These are phyloP conservation scores for Trichoderma citrinoviride DNA, from an alignment of 2,329 filamentous ascomycete species.

Conservation along the genomic window DNA sequence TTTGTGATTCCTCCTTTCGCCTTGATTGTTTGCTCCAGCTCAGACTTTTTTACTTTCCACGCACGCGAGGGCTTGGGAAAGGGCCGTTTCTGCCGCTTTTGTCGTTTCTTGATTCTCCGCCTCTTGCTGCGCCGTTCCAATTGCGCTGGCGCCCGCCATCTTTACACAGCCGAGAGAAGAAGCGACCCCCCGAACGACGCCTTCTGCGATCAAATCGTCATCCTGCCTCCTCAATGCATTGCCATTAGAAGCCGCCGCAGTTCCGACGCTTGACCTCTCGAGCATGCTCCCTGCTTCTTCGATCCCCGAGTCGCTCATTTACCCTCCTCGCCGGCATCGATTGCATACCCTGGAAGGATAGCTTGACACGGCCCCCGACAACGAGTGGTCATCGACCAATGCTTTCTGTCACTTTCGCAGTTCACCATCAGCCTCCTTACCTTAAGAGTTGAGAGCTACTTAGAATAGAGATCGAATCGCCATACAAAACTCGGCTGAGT, in stretches of 20 bases:
- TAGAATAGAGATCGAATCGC: slow-evolving; percentile 25
- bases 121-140: not conserved
- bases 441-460: slow-evolving; percentile 23
- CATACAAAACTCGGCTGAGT: slow-evolving; percentile 14
- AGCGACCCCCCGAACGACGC: not conserved
- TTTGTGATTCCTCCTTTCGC: not conserved
- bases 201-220: not conserved
- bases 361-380: not conserved
- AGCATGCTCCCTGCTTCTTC: slow-evolving; percentile 17
- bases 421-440: slow-evolving; percentile 23
- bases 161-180: not conserved
- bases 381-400: slow-evolving; percentile 25
- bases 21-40: slow-evolving; percentile 1
- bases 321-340: not conserved
- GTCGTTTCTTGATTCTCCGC: not conserved
- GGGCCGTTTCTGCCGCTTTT: not conserved
- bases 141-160: not conserved
- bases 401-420: slow-evolving; percentile 10
- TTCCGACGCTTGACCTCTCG: slow-evolving; percentile 1
- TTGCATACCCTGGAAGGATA: not conserved
- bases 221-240: not conserved
- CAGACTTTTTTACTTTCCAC: not conserved
- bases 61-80: not conserved
- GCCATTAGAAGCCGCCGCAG: not conserved
- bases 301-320: slow-evolving; percentile 8